Evolutionary conservation across 805 yeast species (phyloP).

Genomic region (Starmera caribaea): DNA sequence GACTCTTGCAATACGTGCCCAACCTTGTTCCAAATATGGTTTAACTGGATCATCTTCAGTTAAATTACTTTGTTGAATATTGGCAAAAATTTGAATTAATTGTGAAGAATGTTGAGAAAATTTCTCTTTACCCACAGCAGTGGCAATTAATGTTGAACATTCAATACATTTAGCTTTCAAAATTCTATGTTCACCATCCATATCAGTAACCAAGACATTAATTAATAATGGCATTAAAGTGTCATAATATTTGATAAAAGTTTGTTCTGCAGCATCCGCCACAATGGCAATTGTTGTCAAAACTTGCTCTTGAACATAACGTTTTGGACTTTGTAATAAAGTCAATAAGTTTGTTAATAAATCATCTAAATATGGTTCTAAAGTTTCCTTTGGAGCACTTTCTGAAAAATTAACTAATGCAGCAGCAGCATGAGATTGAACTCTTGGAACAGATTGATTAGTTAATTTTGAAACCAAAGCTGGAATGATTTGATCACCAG

Average conservation of each 20-base stretch:
- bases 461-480: constrained; percentile 78
- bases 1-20: constrained; percentile 89
- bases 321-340: constrained; percentile 73
- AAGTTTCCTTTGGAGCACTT: constrained; percentile 74
- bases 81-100: constrained; percentile 59
- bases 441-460: constrained; percentile 71
- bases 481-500: constrained; percentile 75
- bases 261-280: constrained; percentile 90
- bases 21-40: constrained; percentile 83
- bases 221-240: constrained; percentile 85
- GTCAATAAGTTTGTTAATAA: constrained; percentile 65
- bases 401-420: constrained; percentile 94
- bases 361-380: constrained; percentile 89
- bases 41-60: constrained; percentile 81
- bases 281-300: constrained; percentile 93
- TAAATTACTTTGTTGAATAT: constrained; percentile 50
- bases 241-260: constrained; percentile 86
- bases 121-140: constrained; percentile 90
- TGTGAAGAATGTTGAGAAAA: constrained; percentile 69
- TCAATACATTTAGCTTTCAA: constrained; percentile 92
- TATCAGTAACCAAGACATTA: constrained; percentile 68
- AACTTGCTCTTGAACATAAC: constrained; percentile 95
- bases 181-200: constrained; percentile 68
- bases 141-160: constrained; percentile 88
- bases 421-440: constrained; percentile 98